Evolutionary conservation across 2,329 filamentous ascomycete species (phyloP).

Genomic region (Thielaviopsis populi): DNA sequence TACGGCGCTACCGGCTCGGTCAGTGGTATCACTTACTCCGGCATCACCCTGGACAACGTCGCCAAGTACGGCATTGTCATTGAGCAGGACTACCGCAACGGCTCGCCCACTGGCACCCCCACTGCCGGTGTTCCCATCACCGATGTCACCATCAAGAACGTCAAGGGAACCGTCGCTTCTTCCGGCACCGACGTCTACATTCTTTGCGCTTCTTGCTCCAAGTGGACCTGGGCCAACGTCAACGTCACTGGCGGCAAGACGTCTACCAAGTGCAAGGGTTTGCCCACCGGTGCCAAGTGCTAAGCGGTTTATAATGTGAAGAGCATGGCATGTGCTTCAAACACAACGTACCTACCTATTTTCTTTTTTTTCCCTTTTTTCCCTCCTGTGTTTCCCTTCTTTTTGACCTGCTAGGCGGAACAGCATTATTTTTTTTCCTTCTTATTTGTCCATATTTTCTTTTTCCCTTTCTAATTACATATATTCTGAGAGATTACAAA

Average conservation of each 20-base stretch:
- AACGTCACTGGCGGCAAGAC: conserved; percentile 36
- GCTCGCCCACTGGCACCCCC: conserved; percentile 30
- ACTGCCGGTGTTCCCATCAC: conserved; percentile 40
- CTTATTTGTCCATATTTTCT: not conserved
- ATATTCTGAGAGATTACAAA: not conserved
- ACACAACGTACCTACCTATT: not conserved
- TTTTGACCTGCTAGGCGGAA: not conserved
- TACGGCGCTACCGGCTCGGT: conserved; percentile 31
- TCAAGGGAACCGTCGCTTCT: conserved; percentile 30
- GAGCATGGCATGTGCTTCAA: not conserved
- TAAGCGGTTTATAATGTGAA: not conserved
- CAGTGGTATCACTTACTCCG: conserved; percentile 29
- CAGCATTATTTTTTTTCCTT: not conserved
- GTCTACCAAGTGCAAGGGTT: conserved; percentile 21
- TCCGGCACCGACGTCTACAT: conserved; percentile 34
- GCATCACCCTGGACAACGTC: conserved; percentile 30
- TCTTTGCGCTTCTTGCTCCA: conserved; percentile 35
- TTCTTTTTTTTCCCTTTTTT: not conserved
- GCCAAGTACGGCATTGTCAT: conserved; percentile 28
- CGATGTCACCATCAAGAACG: conserved; percentile 29
- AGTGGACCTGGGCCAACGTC: conserved; percentile 38
- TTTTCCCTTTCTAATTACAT: not conserved
- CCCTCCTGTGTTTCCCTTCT: not conserved
- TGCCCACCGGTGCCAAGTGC: conserved; percentile 19
- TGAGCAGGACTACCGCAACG: conserved; percentile 35